Percentiles rank a stretch among this genome's conserved stretches.
phyloP scores from a whole-genome alignment of 768 basidiomycete genomes.

The Tephrocybe sp. region DNA sequence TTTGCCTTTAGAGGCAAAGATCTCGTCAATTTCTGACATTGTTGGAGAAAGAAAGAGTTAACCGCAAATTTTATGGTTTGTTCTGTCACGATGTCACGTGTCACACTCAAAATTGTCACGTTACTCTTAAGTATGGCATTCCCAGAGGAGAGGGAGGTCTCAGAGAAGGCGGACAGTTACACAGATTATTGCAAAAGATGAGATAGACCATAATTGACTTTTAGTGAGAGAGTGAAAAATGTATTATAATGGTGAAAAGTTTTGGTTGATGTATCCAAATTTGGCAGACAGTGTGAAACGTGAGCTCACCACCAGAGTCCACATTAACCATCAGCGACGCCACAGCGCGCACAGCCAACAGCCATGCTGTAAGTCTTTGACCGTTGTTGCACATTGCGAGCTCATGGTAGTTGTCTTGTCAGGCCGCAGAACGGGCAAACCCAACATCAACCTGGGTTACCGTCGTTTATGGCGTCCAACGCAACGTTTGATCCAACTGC shows the following conservation, averaged over 20 bases:
- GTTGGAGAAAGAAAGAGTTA: constrained; percentile 33
- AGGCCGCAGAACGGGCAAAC: constrained; percentile 45
- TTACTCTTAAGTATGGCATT: too few species aligned
- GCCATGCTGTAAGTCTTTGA: constrained; percentile 33
- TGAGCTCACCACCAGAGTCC: constrained; percentile 7
- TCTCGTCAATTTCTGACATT: constrained; percentile 84
- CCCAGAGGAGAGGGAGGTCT: too few species aligned
- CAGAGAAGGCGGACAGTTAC: too few species aligned
- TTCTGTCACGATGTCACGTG: background rate
- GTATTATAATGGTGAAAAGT: background rate
- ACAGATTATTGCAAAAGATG: too few species aligned
- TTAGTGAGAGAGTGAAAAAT: background rate
- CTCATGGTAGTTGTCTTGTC: constrained; percentile 12
- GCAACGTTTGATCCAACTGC: constrained; percentile 34
- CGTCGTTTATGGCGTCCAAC: constrained; percentile 31
- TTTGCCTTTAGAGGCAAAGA: constrained; percentile 64
- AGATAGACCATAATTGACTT: too few species aligned
- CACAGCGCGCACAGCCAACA: constrained; percentile 4
- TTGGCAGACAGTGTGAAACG: constrained; percentile 12
- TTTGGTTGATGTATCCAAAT: constrained; percentile 5
- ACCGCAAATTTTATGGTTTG: too few species aligned
- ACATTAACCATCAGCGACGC: constrained; percentile 9
- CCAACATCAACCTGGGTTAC: constrained; percentile 28
- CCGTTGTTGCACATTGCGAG: constrained; percentile 11
- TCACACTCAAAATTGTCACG: background rate